Percentiles rank a stretch among this genome's conserved stretches.
These are phyloP conservation scores for Erodium texanum DNA, from an alignment of 441 rosid species.

Conservation along the genomic window DNA sequence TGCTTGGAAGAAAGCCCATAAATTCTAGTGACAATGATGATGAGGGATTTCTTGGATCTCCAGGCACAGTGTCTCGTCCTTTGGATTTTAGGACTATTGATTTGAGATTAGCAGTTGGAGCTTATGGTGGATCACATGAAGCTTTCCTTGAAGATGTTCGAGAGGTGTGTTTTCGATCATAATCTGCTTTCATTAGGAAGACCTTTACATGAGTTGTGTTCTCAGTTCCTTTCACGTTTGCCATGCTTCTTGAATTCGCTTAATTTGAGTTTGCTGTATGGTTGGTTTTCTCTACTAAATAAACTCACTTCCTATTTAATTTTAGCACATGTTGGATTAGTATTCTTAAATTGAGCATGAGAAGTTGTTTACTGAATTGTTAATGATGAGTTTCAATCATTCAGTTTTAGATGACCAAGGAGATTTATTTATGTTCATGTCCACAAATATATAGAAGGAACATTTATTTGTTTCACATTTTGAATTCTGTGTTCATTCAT, in stretches of 20 bases:
- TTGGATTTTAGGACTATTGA: constrained; percentile 96
- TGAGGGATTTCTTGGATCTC: constrained; percentile 95
- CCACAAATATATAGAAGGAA: background rate
- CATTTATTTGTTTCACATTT: background rate
- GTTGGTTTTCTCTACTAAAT: background rate
- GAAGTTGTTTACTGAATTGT: background rate
- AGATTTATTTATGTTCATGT: background rate
- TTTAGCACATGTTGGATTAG: background rate
- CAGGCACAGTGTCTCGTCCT: constrained; percentile 94
- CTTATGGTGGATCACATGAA: constrained; percentile 78
- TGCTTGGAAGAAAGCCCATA: constrained; percentile 73
- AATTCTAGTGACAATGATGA: constrained; percentile 76
- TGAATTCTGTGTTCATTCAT: background rate
- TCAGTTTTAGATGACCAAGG: background rate
- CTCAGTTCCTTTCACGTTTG: constrained; percentile 1
- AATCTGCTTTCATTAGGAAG: constrained; percentile 8
- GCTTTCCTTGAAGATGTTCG: constrained; percentile 92
- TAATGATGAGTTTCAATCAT: background rate
- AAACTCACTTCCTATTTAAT: background rate
- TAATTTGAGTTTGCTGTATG: background rate
- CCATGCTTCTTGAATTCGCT: background rate
- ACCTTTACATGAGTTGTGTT: background rate
- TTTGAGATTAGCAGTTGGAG: constrained; percentile 88
- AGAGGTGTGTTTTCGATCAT: constrained; percentile 50
- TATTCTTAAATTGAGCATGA: background rate